Evolutionary conservation across 371 early-diverging fungal genomes (phyloP).

Genomic region (Syncephalastrum sp.): DNA sequence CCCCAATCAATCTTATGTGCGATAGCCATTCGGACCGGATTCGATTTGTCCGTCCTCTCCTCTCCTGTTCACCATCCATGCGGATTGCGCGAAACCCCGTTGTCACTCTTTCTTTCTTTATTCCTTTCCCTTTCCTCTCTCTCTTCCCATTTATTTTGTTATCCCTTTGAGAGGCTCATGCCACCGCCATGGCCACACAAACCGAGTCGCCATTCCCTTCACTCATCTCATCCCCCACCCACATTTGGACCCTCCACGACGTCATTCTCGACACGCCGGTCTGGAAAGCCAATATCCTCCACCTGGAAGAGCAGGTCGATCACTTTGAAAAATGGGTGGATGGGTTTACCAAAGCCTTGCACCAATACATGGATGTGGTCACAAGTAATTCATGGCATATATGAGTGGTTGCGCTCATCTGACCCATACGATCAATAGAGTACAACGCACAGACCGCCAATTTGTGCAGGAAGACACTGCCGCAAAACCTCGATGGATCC

Average conservation of each 20-base stretch:
- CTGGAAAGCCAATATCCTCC: slow-evolving; percentile 59
- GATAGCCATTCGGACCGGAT: too few relatives aligned
- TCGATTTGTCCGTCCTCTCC: too few relatives aligned
- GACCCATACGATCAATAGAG: slow-evolving; percentile 17
- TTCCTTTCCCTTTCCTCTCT: not conserved
- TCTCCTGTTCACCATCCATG: too few relatives aligned
- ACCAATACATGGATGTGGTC: slow-evolving; percentile 42
- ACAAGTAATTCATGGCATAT: slow-evolving; percentile 26
- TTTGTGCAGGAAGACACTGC: slow-evolving; percentile 31
- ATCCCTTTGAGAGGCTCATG: not conserved
- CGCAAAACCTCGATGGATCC: slow-evolving; percentile 31
- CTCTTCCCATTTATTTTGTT: not conserved
- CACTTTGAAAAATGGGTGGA: slow-evolving; percentile 65
- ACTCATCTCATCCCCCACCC: slow-evolving; percentile 32
- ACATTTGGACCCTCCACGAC: slow-evolving; percentile 39
- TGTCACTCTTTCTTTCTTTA: slow-evolving; percentile 1
- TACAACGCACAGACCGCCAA: slow-evolving; percentile 32
- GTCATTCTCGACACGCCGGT: slow-evolving; percentile 66
- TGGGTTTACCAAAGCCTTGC: slow-evolving; percentile 38
- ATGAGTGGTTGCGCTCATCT: not conserved
- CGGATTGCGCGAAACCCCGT: too few relatives aligned
- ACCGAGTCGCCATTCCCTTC: slow-evolving; percentile 2
- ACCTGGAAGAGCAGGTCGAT: slow-evolving; percentile 71
- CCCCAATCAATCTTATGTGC: too few relatives aligned
- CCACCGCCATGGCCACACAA: slow-evolving; percentile 1